These are phyloP conservation scores for Vitis hybrid DNA, from an alignment of 177 flowering plant genomes.

Conservation along the genomic window DNA sequence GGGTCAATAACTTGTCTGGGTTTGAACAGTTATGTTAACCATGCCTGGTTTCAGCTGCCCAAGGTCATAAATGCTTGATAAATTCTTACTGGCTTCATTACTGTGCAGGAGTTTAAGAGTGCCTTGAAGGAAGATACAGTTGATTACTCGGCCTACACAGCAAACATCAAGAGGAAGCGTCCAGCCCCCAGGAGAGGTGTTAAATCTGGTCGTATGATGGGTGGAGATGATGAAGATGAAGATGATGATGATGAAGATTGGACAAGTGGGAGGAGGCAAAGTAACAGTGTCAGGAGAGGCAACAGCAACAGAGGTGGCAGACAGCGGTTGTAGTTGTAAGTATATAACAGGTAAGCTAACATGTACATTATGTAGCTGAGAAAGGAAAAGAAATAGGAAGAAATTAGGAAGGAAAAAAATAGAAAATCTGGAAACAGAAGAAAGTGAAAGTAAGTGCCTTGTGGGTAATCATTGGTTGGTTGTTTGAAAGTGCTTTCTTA, in stretches of 20 bases:
- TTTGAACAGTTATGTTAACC: neutral
- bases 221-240: constrained; percentile 39
- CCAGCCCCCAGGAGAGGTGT: constrained; percentile 64
- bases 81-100: constrained; percentile 1
- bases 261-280: constrained; percentile 42
- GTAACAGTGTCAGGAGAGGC: constrained; percentile 45
- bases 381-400: constrained; percentile 14
- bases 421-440: constrained; percentile 19
- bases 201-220: constrained; percentile 30
- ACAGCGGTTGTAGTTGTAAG: constrained; percentile 44
- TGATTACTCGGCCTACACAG: constrained; percentile 77
- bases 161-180: constrained; percentile 76
- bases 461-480: no score
- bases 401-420: constrained; percentile 11
- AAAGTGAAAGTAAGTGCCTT: neutral
- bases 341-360: constrained; percentile 47
- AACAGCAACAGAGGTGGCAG: constrained; percentile 40
- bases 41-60: no score
- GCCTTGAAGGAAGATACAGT: constrained; percentile 91
- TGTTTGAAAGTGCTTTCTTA: no score
- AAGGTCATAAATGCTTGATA: neutral
- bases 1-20: neutral
- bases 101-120: constrained; percentile 70
- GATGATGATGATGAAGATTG: constrained; percentile 52
- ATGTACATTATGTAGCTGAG: constrained; percentile 51